phyloP scores from a whole-genome alignment of 495 filamentous ascomycete species.

The Penicillium dipodomyicola region DNA sequence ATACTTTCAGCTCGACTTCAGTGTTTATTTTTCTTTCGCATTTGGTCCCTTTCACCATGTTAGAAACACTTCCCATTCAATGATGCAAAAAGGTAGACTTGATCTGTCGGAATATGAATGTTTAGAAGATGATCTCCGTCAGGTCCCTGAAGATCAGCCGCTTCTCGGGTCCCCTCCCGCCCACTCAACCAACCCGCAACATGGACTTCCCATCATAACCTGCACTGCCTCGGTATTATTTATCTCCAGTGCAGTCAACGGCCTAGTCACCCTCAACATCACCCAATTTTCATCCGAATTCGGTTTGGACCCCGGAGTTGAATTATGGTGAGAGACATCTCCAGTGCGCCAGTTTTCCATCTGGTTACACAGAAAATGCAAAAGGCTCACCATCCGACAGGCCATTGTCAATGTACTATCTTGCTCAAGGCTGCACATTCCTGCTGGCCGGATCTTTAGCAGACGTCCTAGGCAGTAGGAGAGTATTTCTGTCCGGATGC shows the following conservation, averaged over 20 bases:
- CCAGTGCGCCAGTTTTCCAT: not conserved
- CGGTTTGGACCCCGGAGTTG: conserved; percentile 26
- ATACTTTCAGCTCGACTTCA: not conserved
- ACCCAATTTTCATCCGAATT: conserved; percentile 45
- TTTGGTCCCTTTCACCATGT: not conserved
- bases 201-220: not conserved
- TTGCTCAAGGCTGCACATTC: conserved; percentile 45
- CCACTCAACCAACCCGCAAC: not conserved
- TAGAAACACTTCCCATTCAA: not conserved
- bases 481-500: conserved; percentile 44
- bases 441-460: conserved; percentile 50
- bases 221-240: conserved; percentile 5
- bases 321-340: conserved; percentile 40
- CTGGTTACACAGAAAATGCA: not conserved
- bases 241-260: not conserved
- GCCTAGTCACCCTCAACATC: conserved; percentile 40
- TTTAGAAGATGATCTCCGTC: conserved; percentile 3
- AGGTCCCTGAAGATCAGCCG: conserved; percentile 8
- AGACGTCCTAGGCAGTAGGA: conserved; percentile 50
- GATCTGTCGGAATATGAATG: not conserved
- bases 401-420: conserved; percentile 46
- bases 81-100: not conserved
- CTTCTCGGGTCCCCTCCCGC: not conserved
- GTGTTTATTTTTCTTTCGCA: not conserved
- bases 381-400: conserved; percentile 12